Evolutionary conservation across 768 basidiomycete species (phyloP).

Genomic region (Tubosaeta sp.): DNA sequence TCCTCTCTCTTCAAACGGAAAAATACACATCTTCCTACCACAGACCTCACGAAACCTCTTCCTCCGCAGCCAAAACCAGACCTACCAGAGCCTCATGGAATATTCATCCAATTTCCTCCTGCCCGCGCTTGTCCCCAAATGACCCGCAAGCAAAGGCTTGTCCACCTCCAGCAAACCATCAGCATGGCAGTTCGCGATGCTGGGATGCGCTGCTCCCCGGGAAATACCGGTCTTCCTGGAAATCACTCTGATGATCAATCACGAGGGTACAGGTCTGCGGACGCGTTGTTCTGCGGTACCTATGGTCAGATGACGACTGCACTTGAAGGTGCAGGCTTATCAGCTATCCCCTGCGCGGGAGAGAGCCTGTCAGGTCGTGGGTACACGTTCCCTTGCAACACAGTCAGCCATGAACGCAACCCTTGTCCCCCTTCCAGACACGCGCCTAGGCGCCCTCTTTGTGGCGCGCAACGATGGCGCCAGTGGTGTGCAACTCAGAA

Average conservation of each 20-base stretch:
- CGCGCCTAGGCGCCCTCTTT: slow-evolving; percentile 39
- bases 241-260: not conserved
- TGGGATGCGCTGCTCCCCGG: slow-evolving; percentile 37
- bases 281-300: slow-evolving; percentile 39
- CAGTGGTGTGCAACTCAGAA: slow-evolving; percentile 34
- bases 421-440: slow-evolving; percentile 23
- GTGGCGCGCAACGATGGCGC: slow-evolving; percentile 31
- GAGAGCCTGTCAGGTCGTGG: slow-evolving; percentile 30
- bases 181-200: slow-evolving; percentile 35
- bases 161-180: slow-evolving; percentile 34
- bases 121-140: not conserved
- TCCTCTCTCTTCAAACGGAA: slow-evolving; percentile 27
- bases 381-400: slow-evolving; percentile 3
- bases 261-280: slow-evolving; percentile 17
- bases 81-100: slow-evolving; percentile 11
- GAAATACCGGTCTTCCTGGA: slow-evolving; percentile 1
- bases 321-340: slow-evolving; percentile 36
- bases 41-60: slow-evolving; percentile 14
- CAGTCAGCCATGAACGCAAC: not conserved
- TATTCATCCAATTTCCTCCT: slow-evolving; percentile 22
- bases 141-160: slow-evolving; percentile 21
- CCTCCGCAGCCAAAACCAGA: slow-evolving; percentile 11
- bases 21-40: not conserved
- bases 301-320: slow-evolving; percentile 41
- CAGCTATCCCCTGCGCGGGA: slow-evolving; percentile 28